Evolutionary conservation across 352 stramenopile genomes (phyloP).

Genomic region (Pythium folliculosum): DNA sequence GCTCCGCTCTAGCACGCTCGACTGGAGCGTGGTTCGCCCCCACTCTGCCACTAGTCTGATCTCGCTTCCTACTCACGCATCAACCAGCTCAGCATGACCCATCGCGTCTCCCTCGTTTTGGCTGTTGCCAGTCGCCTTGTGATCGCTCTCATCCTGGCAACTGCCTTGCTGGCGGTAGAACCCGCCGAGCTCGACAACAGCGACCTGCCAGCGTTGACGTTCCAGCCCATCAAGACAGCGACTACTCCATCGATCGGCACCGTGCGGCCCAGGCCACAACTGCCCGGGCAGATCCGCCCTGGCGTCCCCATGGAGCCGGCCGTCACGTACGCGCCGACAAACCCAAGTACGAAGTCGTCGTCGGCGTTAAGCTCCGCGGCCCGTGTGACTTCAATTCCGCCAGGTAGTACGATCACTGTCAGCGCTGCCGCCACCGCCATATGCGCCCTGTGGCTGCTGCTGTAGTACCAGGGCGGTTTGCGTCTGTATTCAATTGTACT

Average conservation of each 20-base stretch:
- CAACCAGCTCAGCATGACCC: no score
- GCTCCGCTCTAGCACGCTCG: no score
- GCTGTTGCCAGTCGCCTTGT: no score
- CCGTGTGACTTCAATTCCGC: not conserved
- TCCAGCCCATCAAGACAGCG: conserved; percentile 6
- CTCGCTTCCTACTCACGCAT: no score
- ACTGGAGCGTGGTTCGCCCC: no score
- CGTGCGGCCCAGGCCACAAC: not conserved
- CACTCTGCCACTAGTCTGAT: no score
- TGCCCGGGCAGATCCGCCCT: not conserved
- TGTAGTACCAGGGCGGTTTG: no score
- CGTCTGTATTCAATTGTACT: not conserved
- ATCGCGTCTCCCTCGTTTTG: no score
- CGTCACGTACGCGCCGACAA: not conserved
- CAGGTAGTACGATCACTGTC: not conserved
- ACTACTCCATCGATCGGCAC: not conserved
- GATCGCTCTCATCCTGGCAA: no score
- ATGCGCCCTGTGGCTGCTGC: not conserved
- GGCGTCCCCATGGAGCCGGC: not conserved
- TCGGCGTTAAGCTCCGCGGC: not conserved
- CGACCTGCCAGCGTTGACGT: no score
- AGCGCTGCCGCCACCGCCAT: not conserved
- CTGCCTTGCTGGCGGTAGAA: no score
- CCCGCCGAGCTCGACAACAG: no score
- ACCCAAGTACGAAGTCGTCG: not conserved